A percentile compares a stretch with the other conserved stretches of the same genome.
Conservation (phyloP, 495 filamentous ascomycete species). For the Aspergillus sparsus region DNA sequence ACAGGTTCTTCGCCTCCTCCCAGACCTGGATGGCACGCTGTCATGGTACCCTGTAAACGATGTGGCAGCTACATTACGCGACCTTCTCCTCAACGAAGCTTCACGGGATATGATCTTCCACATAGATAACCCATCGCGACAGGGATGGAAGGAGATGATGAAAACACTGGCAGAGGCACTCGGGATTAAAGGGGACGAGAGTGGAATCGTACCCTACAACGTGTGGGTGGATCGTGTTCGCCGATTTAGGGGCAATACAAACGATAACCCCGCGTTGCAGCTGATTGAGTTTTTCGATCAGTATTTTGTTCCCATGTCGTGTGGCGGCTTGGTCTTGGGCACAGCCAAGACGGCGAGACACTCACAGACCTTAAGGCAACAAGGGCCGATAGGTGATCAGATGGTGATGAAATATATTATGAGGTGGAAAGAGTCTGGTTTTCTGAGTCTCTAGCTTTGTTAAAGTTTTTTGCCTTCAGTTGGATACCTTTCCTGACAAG, state of each 20-base stretch:
- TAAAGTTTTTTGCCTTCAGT: too few relatives aligned
- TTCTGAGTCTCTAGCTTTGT: too few relatives aligned
- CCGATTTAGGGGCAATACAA: too few relatives aligned
- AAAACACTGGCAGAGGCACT: slow-evolving; percentile 43
- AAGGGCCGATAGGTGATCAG: background rate
- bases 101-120: slow-evolving; percentile 50
- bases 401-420: background rate
- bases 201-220: slow-evolving; percentile 39
- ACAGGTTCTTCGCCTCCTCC: slow-evolving; percentile 43
- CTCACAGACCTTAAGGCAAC: too few relatives aligned
- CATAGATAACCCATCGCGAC: slow-evolving; percentile 55
- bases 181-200: slow-evolving; percentile 30
- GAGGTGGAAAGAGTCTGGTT: background rate
- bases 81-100: slow-evolving; percentile 38
- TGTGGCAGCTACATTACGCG: slow-evolving; percentile 39
- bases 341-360: too few relatives aligned
- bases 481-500: too few relatives aligned
- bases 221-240: slow-evolving; percentile 40
- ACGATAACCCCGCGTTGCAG: too few relatives aligned
- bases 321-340: too few relatives aligned
- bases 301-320: too few relatives aligned
- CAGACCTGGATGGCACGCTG: slow-evolving; percentile 41
- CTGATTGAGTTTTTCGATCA: too few relatives aligned
- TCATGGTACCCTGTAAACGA: slow-evolving; percentile 53
- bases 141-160: slow-evolving; percentile 49